phyloP scores from a whole-genome alignment of 768 basidiomycete genomes.

The Lentinus tigrinus region DNA sequence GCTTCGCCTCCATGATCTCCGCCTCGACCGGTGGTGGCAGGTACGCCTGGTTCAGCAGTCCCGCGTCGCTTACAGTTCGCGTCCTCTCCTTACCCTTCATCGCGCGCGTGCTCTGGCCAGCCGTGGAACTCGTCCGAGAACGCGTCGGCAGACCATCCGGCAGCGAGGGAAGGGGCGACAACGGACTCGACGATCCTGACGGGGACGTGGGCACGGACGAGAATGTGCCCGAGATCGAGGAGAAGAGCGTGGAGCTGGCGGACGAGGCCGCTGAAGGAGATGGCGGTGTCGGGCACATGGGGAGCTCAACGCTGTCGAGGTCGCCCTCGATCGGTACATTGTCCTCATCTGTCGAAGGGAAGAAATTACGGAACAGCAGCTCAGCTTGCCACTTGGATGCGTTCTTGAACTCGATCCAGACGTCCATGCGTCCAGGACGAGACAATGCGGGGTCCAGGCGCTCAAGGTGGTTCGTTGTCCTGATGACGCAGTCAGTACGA shows the following conservation, averaged over 20 bases:
- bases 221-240: conserved; percentile 47
- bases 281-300: conserved; percentile 35
- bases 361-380: conserved; percentile 86
- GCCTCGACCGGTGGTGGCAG: conserved; percentile 65
- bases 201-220: conserved; percentile 39
- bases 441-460: conserved; percentile 86
- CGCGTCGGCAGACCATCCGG: conserved; percentile 12
- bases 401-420: conserved; percentile 89
- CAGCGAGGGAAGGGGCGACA: conserved; percentile 22
- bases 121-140: conserved; percentile 9
- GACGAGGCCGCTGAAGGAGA: conserved; percentile 37
- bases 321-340: conserved; percentile 39
- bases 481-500: conserved; percentile 27
- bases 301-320: conserved; percentile 46
- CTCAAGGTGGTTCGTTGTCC: conserved; percentile 90
- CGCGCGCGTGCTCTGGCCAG: background rate
- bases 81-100: conserved; percentile 10
- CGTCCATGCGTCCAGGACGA: conserved; percentile 91
- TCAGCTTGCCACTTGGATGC: conserved; percentile 85
- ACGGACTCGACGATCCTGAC: conserved; percentile 31
- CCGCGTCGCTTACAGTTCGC: conserved; percentile 17
- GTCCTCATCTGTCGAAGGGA: conserved; percentile 70
- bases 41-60: conserved; percentile 39
- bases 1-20: conserved; percentile 55
- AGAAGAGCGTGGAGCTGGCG: conserved; percentile 48